These are phyloP conservation scores for Penicillium crustosum DNA, from an alignment of 2,329 filamentous ascomycete species.

Conservation along the genomic window DNA sequence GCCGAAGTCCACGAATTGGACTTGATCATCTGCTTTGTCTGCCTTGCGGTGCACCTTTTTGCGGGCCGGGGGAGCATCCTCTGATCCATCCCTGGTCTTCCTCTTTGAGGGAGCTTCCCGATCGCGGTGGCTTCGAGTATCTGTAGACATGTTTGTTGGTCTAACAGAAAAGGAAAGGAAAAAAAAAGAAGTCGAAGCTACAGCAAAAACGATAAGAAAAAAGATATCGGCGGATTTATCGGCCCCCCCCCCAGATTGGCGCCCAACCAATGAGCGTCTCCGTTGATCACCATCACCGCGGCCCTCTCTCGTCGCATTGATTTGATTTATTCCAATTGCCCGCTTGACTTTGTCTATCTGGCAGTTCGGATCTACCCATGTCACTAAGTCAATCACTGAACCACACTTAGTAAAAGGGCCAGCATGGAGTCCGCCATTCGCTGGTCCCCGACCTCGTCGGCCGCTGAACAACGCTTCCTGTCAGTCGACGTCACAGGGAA, in stretches of 20 bases:
- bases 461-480: conserved; percentile 57
- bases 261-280: conserved; percentile 29
- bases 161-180: neutral
- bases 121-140: conserved; percentile 12
- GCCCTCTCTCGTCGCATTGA: conserved; percentile 11
- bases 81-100: conserved; percentile 29
- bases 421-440: conserved; percentile 55
- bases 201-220: conserved; percentile 18
- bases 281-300: conserved; percentile 4
- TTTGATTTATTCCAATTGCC: conserved; percentile 7
- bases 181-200: conserved; percentile 6
- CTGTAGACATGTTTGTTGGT: conserved; percentile 19
- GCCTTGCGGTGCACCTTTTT: conserved; percentile 29
- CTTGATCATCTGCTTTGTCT: conserved; percentile 12
- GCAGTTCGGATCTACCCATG: neutral
- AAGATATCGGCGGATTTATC: conserved; percentile 31
- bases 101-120: conserved; percentile 28
- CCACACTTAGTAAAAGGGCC: conserved; percentile 2
- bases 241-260: conserved; percentile 32
- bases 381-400: neutral
- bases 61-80: conserved; percentile 25
- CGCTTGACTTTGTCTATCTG: neutral
- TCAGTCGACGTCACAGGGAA: conserved; percentile 62
- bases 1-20: conserved; percentile 13
- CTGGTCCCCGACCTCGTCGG: conserved; percentile 61